Conservation (phyloP, 495 filamentous ascomycete genomes). For the Penicillium taxi region DNA sequence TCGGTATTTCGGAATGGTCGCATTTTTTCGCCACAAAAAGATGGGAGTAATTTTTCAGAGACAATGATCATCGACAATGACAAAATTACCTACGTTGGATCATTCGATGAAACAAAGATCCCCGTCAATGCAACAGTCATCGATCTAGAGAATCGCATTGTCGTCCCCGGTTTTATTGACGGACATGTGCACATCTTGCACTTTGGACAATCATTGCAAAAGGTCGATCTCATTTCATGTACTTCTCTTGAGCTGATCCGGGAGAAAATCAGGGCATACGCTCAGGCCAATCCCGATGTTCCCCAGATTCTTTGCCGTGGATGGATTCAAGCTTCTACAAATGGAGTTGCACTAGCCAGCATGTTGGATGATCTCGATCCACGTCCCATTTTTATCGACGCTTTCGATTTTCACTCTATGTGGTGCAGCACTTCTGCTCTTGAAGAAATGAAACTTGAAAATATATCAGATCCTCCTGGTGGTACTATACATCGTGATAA, state of each 20-base stretch:
- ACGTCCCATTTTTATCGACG: slow-evolving; percentile 52
- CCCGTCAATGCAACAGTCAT: slow-evolving; percentile 21
- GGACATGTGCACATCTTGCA: slow-evolving; percentile 57
- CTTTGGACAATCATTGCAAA: slow-evolving; percentile 51
- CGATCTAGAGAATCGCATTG: slow-evolving; percentile 41
- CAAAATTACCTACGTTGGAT: slow-evolving; percentile 38
- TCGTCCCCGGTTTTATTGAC: slow-evolving; percentile 58
- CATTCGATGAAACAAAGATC: slow-evolving; percentile 23
- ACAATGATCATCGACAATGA: slow-evolving; percentile 32
- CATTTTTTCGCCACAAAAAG: slow-evolving; percentile 29
- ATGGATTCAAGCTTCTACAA: slow-evolving; percentile 55
- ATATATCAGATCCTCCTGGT: slow-evolving; percentile 45
- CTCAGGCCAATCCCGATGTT: slow-evolving; percentile 38
- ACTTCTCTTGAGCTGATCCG: slow-evolving; percentile 48
- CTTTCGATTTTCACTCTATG: slow-evolving; percentile 55
- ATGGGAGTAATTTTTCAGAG: slow-evolving; percentile 28
- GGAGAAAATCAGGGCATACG: slow-evolving; percentile 40
- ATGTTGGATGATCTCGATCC: slow-evolving; percentile 48
- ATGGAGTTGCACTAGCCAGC: slow-evolving; percentile 40
- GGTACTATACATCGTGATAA: slow-evolving; percentile 49
- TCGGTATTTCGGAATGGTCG: slow-evolving; percentile 40
- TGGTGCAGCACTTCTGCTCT: slow-evolving; percentile 54
- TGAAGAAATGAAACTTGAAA: slow-evolving; percentile 41
- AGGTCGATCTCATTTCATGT: slow-evolving; percentile 47
- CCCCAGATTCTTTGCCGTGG: slow-evolving; percentile 48